Evolutionary conservation across 768 basidiomycete genomes (phyloP).

Genomic region (Pulveroboletus sp.): DNA sequence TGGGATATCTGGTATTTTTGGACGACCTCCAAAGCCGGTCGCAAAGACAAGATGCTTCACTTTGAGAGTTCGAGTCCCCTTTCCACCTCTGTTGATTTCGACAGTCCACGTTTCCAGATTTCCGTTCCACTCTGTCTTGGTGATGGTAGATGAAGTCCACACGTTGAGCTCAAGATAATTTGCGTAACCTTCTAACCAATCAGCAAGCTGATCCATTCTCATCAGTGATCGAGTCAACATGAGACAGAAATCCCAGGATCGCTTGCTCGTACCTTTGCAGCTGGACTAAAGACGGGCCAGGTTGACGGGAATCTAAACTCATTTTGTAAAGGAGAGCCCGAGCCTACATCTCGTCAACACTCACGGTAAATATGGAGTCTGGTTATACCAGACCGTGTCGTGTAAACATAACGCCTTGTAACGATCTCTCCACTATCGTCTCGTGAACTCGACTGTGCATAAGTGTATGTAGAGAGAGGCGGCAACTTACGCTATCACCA

Average conservation of each 20-base stretch:
- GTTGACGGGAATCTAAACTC: slow-evolving; percentile 48
- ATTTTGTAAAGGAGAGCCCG: background rate
- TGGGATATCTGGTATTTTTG: slow-evolving; percentile 42
- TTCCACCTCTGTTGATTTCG: slow-evolving; percentile 32
- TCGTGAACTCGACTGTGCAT: background rate
- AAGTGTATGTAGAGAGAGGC: too few relatives aligned
- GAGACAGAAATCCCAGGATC: background rate
- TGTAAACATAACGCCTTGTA: slow-evolving; percentile 57
- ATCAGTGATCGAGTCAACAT: background rate
- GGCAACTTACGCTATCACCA: slow-evolving; percentile 39
- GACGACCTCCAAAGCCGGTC: slow-evolving; percentile 45
- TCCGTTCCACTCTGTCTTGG: slow-evolving; percentile 35
- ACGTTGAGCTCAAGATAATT: slow-evolving; percentile 55
- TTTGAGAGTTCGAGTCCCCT: slow-evolving; percentile 31
- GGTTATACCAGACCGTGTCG: slow-evolving; percentile 48
- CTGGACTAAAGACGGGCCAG: slow-evolving; percentile 51
- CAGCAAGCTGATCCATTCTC: slow-evolving; percentile 42
- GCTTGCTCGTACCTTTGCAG: slow-evolving; percentile 37
- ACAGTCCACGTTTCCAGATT: slow-evolving; percentile 44
- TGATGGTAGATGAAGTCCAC: slow-evolving; percentile 50
- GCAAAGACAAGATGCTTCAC: slow-evolving; percentile 54
- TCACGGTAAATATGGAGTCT: slow-evolving; percentile 52
- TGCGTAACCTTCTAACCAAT: slow-evolving; percentile 63
- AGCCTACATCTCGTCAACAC: slow-evolving; percentile 10
- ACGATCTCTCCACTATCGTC: slow-evolving; percentile 46